phyloP scores from a whole-genome alignment of 164 flowering plant genomes.

The Macadamia tetraphylla region DNA sequence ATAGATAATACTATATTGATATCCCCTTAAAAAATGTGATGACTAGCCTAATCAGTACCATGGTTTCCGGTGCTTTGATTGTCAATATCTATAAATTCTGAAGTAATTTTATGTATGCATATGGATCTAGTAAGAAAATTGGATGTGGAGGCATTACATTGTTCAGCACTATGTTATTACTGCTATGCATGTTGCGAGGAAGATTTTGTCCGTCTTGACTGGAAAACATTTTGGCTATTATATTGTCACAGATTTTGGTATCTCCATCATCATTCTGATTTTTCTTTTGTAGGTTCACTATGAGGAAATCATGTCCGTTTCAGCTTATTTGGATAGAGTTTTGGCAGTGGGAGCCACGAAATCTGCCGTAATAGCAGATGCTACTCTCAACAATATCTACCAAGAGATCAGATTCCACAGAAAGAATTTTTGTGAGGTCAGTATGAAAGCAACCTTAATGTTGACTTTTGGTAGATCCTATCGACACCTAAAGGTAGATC shows the following conservation, averaged over 20 bases:
- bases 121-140: too few relatives aligned
- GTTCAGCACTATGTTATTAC: background rate
- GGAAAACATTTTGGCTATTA: background rate
- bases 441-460: conserved; percentile 2
- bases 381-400: conserved; percentile 71
- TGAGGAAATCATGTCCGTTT: conserved; percentile 67
- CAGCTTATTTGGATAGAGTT: conserved; percentile 65
- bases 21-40: too few relatives aligned
- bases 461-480: conserved; percentile 29
- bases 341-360: conserved; percentile 70
- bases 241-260: background rate
- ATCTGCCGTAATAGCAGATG: conserved; percentile 75
- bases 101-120: too few relatives aligned
- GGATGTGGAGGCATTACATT: background rate
- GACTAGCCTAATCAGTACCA: too few relatives aligned
- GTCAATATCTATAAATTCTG: too few relatives aligned
- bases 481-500: conserved; percentile 13
- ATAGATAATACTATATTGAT: too few relatives aligned
- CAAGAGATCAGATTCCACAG: conserved; percentile 29
- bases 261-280: background rate
- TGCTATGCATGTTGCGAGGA: background rate
- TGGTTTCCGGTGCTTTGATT: too few relatives aligned
- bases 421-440: background rate
- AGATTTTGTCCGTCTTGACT: background rate
- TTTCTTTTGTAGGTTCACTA: conserved; percentile 57